Base-by-base conservation (phyloP, 1,284 basidiomycete genomes). In the Pseudozyma tsukubaensis region DNA sequence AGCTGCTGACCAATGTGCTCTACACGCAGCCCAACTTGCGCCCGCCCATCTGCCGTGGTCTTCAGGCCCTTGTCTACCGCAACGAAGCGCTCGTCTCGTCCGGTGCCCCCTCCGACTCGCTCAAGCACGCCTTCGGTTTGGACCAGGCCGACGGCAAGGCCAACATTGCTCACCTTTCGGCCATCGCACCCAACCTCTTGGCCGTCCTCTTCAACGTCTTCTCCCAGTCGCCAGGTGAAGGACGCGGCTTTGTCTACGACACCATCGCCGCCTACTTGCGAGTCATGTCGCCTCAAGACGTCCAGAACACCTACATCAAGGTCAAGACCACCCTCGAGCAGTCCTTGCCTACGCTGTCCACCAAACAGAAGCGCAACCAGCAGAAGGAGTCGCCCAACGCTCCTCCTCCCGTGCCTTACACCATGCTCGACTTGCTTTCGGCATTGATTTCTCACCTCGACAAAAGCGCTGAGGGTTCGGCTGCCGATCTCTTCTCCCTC, bases 171-270 rank as follows among this genome's bases (percentile, higher is more conserved):
- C 92, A 93, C 84, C 87, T 99, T 61, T 90, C 89, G 51, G 87
- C 88, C 0, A 91, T 97, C 79, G 91, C 91, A 0, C 92, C 94
- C 82, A 96, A 93, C 81, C 95, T 97, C 90, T 89, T 98, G 29
- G 91, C 94, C 0, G 93, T 98, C 4, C 88, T 97, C 47, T 96
- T 98, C 87, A 98, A 99, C 83, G 91, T 99, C n/a, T 98, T 97
- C 85, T 89, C 92, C 67, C 94, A 90, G 78, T 89, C 92, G 21
- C 89, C 89, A 4, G 88, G 90, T 48, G 93, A 96, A 72, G 89
- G 88, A 48, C 89, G 94, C 50, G 91, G 90, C 4, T 89, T 90
- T 85, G 90, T 98, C n/a, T 92, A 94, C 40, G 94, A 96, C 59
- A 92, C 93, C 37, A 92, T 98, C 77, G 89, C 88, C 19, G 88